Evolutionary conservation across 345 rosid genomes (phyloP), one percentile per base, ranked within the genome.

Genomic region (Mallotus nudiflorus): DNA sequence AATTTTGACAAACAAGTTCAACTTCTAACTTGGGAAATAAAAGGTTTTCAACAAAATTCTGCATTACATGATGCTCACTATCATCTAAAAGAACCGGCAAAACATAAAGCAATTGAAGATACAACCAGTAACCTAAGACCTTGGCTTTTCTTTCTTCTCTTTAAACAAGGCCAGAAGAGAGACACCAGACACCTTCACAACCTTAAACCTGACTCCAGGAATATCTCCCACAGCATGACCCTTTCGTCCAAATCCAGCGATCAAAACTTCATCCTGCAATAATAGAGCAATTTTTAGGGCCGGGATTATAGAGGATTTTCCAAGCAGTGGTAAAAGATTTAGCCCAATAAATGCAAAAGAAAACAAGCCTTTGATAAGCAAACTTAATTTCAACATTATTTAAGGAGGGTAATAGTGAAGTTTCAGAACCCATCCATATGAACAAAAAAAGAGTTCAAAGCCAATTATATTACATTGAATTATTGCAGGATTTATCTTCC

Each of bases 181-280:
- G 52, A 89, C 96, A 61, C 92, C 96, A 22, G 96, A 89, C 3
- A 89, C 96, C 83, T 87, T 89, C 71, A 89, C 96, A 19, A 89
- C 92, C 92, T 89, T 89, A 83, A 89, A 89, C 74, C 96, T 82
- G 66, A 89, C 96, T 25, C 96, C 96, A 5, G 96, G 96, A 83
- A 89, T 89, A 87, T 89, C 96, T 65, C 96, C 96, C 1, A 89
- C 96, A 0, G 96, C 96, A 63, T 89, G 96, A 6, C 96, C 96
- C 78, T 89, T 89, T 14, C 96, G 83, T 16, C 96, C 96, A 62
- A 89, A 89, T 74, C 92, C 96, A 14, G 92, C 92, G 65, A 87
- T 87, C 85, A 89, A 69, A 25, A 89, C 96, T 54, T 89, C 96
- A 70, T 89, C 92, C 96, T 89, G 70, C 50, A 18, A 62, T 31